phyloP scores from a whole-genome alignment of 2,329 filamentous ascomycete species.

The Colletotrichum tropicicola region DNA sequence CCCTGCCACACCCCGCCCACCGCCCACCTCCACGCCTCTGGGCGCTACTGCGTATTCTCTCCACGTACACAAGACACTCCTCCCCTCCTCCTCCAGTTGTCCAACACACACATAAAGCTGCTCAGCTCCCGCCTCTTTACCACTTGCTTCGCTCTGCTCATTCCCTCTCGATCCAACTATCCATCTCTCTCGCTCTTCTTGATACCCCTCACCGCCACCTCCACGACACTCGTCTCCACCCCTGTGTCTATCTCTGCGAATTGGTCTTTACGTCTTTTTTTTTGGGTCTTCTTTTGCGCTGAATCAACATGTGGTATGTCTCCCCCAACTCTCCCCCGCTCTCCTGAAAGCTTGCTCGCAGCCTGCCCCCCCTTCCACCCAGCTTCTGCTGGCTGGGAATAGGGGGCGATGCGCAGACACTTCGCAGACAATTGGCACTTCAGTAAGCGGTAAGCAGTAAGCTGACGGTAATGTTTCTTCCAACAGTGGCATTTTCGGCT shows the following conservation, averaged over 20 bases:
- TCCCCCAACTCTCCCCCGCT: constrained; percentile 13
- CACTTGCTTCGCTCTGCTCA: constrained; percentile 13
- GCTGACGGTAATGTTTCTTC: constrained; percentile 25
- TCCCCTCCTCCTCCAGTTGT: constrained; percentile 20
- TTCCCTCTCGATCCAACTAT: constrained; percentile 29
- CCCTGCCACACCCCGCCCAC: constrained; percentile 29
- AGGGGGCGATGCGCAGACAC: neutral
- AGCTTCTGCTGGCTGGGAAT: constrained; percentile 12
- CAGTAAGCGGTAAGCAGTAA: constrained; percentile 35
- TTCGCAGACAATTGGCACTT: constrained; percentile 5
- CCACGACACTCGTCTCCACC: neutral
- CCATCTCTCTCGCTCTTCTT: constrained; percentile 29
- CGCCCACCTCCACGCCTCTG: constrained; percentile 25
- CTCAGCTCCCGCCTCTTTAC: constrained; percentile 32
- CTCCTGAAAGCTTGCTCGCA: constrained; percentile 21
- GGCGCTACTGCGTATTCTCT: constrained; percentile 27
- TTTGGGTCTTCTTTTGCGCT: constrained; percentile 24
- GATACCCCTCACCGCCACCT: constrained; percentile 26
- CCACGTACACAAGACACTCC: constrained; percentile 30
- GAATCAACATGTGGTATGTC: constrained; percentile 36
- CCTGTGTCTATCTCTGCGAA: constrained; percentile 8
- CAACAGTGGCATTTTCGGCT: constrained; percentile 90
- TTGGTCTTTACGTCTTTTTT: constrained; percentile 26
- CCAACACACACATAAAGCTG: constrained; percentile 34
- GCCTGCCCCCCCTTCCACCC: neutral